These are phyloP conservation scores for Alternaria solani DNA, from an alignment of 2,329 filamentous ascomycete species.

Conservation along the genomic window DNA sequence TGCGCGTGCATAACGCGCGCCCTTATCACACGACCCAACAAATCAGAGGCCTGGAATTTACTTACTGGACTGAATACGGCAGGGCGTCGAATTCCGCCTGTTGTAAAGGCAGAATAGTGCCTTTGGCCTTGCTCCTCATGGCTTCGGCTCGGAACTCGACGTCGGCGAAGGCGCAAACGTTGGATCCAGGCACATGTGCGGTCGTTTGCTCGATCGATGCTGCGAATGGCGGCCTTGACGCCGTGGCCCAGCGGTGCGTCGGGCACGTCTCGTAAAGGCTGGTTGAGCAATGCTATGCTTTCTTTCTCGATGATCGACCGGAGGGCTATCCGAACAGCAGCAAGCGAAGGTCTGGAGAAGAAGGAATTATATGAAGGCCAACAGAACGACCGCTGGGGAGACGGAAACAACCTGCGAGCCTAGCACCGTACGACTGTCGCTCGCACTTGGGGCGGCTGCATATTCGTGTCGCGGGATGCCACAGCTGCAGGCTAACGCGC, in stretches of 20 bases:
- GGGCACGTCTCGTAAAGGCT: conserved; percentile 18
- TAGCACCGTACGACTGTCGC: conserved; percentile 20
- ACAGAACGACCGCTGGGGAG: conserved; percentile 8
- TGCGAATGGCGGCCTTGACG: conserved; percentile 13
- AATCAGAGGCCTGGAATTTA: conserved; percentile 27
- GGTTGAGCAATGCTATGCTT: conserved; percentile 2
- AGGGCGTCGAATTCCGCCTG: conserved; percentile 54
- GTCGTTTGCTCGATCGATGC: conserved; percentile 12
- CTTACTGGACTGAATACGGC: conserved; percentile 56
- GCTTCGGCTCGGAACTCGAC: conserved; percentile 22
- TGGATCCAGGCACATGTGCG: conserved; percentile 17
- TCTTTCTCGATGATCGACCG: conserved; percentile 19
- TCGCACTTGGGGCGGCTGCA: conserved; percentile 26
- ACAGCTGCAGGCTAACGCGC: conserved; percentile 28
- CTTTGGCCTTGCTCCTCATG: conserved; percentile 42
- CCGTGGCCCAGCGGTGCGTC: conserved; percentile 22
- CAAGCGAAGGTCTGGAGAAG: conserved; percentile 8
- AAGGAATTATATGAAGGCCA: conserved; percentile 15
- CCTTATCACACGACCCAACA: conserved; percentile 26
- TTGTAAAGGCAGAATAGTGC: conserved; percentile 35
- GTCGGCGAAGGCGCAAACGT: conserved; percentile 19
- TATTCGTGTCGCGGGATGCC: conserved; percentile 31
- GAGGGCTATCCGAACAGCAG: conserved; percentile 18
- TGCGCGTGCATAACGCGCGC: conserved; percentile 38
- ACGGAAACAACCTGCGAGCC: conserved; percentile 13